Percentiles rank a stretch among this genome's conserved stretches.
Conservation (phyloP, 805 yeast species). For the Candida maesae region DNA sequence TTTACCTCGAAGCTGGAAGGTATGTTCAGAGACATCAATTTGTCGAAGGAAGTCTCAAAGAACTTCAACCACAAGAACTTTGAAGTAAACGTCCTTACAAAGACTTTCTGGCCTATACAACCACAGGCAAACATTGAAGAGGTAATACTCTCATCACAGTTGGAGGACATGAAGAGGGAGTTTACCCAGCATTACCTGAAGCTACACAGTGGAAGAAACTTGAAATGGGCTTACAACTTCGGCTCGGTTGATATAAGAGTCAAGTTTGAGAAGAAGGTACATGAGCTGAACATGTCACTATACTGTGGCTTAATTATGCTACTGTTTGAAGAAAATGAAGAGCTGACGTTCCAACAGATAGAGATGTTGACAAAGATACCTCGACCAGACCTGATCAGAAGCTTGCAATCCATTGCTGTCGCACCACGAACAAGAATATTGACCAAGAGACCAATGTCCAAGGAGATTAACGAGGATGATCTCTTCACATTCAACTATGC, state of each 20-base stretch:
- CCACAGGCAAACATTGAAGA: conserved; percentile 27
- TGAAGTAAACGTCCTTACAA: conserved; percentile 53
- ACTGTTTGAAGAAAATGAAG: conserved; percentile 58
- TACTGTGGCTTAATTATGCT: conserved; percentile 76
- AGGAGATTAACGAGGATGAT: conserved; percentile 62
- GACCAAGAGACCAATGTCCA: conserved; percentile 69
- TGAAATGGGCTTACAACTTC: conserved; percentile 78
- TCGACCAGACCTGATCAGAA: conserved; percentile 65
- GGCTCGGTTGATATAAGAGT: conserved; percentile 81
- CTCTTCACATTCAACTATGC: conserved; percentile 61
- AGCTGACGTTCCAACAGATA: conserved; percentile 59
- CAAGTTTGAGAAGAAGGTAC: conserved; percentile 61
- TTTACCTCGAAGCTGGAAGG: conserved; percentile 78
- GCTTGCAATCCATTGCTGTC: conserved; percentile 77
- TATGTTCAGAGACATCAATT: conserved; percentile 77
- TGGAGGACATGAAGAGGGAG: conserved; percentile 38
- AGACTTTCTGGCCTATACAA: conserved; percentile 67
- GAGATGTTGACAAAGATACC: conserved; percentile 67
- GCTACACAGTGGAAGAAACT: conserved; percentile 52
- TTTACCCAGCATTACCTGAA: conserved; percentile 51
- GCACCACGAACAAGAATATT: conserved; percentile 79
- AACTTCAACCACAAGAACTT: conserved; percentile 40
- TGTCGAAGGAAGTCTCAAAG: conserved; percentile 46
- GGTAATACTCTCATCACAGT: conserved; percentile 39
- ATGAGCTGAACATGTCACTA: conserved; percentile 77